A percentile compares a stretch with the other conserved stretches of the same genome.
Evolutionary conservation across 192 early-diverging fungal species (phyloP).

Genomic region (Oehlia diaphana): DNA sequence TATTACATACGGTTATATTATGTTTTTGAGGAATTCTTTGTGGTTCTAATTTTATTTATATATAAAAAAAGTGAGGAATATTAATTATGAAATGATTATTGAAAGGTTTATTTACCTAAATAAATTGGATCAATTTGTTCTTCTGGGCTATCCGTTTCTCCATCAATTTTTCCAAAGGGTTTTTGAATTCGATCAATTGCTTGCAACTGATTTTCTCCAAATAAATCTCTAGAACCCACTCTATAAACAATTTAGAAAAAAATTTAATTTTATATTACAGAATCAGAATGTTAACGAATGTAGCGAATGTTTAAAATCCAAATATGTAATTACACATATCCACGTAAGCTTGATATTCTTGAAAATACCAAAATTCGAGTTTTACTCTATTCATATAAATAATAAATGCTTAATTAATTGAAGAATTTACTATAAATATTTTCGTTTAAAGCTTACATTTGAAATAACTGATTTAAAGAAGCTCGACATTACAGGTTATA

Average conservation of each 20-base stretch:
- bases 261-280: neutral
- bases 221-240: neutral
- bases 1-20: conserved; percentile 69
- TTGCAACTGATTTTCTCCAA: neutral
- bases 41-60: conserved; percentile 32
- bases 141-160: neutral
- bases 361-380: neutral
- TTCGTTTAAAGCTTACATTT: neutral
- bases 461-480: neutral
- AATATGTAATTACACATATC: neutral
- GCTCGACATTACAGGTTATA: neutral
- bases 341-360: neutral
- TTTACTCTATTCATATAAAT: neutral
- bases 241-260: neutral
- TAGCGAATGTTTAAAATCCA: neutral
- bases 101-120: neutral
- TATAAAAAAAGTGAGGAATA: neutral
- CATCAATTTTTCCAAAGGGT: neutral
- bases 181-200: neutral
- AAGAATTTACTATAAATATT: neutral
- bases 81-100: neutral
- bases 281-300: neutral
- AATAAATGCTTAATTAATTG: neutral
- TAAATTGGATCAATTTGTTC: neutral
- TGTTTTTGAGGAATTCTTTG: conserved; percentile 57